Conservation (phyloP, 768 basidiomycete genomes). For the Postia placenta region DNA sequence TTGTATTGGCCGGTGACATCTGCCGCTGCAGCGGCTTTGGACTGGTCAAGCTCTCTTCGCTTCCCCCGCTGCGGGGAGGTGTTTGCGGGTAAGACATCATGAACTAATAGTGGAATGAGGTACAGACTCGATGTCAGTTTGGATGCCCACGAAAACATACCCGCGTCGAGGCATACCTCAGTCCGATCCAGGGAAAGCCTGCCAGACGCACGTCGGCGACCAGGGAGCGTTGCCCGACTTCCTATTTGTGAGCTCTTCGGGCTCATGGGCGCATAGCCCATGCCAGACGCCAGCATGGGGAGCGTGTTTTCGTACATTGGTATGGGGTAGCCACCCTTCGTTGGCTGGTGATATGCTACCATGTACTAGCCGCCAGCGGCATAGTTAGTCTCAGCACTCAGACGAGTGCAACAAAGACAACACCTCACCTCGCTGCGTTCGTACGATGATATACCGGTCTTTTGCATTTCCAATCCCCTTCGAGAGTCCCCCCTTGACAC, state of each 20-base stretch:
- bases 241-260: background rate
- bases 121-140: background rate
- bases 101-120: conserved; percentile 9
- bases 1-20: conserved; percentile 14
- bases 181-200: conserved; percentile 20
- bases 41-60: conserved; percentile 16
- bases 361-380: conserved; percentile 21
- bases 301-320: conserved; percentile 7
- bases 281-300: background rate
- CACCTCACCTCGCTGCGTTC: conserved; percentile 24
- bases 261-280: conserved; percentile 11
- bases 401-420: background rate
- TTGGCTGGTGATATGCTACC: conserved; percentile 18
- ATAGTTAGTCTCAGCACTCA: background rate
- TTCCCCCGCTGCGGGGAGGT: conserved; percentile 19
- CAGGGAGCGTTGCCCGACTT: conserved; percentile 8
- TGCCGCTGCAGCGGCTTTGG: conserved; percentile 5
- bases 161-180: conserved; percentile 23
- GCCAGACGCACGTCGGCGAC: conserved; percentile 12
- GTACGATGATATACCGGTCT: conserved; percentile 12
- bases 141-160: background rate
- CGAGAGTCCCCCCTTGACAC: background rate
- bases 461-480: conserved; percentile 3
- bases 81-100: conserved; percentile 22
- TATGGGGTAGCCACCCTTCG: conserved; percentile 8